Conservation (phyloP, 2,329 filamentous ascomycete species). For the Fusarium irregulare region DNA sequence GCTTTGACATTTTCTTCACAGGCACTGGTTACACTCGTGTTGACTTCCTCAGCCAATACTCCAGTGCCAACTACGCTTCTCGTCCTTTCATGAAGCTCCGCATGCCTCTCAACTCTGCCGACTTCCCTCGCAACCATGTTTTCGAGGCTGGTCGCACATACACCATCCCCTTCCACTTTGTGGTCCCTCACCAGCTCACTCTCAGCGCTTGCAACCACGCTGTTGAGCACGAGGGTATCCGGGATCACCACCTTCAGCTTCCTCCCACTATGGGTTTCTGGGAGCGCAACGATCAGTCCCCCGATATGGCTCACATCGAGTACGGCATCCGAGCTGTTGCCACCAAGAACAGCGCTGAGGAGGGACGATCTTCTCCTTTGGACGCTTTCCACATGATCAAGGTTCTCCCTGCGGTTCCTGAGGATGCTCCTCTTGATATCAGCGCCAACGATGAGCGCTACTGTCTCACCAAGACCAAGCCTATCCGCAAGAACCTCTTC, state of each 20-base stretch:
- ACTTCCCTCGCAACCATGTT: slow-evolving; percentile 60
- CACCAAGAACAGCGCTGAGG: slow-evolving; percentile 44
- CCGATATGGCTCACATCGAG: slow-evolving; percentile 65
- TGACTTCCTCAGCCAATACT: slow-evolving; percentile 62
- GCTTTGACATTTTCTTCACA: slow-evolving; percentile 64
- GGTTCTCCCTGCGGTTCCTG: slow-evolving; percentile 62
- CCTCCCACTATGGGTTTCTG: slow-evolving; percentile 65
- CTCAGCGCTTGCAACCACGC: slow-evolving; percentile 66
- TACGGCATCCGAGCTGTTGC: slow-evolving; percentile 63
- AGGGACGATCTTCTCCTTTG: slow-evolving; percentile 50
- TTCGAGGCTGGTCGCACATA: slow-evolving; percentile 62
- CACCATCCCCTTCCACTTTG: slow-evolving; percentile 68
- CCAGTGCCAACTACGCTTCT: slow-evolving; percentile 60
- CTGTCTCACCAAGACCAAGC: slow-evolving; percentile 62
- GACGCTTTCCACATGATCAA: slow-evolving; percentile 60
- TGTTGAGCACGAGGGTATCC: slow-evolving; percentile 57
- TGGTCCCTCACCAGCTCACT: slow-evolving; percentile 68
- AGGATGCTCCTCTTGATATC: slow-evolving; percentile 64
- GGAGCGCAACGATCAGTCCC: slow-evolving; percentile 66
- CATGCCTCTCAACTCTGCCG: slow-evolving; percentile 62
- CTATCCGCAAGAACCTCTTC: slow-evolving; percentile 64
- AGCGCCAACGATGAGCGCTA: slow-evolving; percentile 62
- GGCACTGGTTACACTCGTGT: slow-evolving; percentile 63
- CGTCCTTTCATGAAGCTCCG: slow-evolving; percentile 67
- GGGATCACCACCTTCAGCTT: slow-evolving; percentile 64